Conservation (phyloP, 805 yeast species). For the Ogataea allantospora region DNA sequence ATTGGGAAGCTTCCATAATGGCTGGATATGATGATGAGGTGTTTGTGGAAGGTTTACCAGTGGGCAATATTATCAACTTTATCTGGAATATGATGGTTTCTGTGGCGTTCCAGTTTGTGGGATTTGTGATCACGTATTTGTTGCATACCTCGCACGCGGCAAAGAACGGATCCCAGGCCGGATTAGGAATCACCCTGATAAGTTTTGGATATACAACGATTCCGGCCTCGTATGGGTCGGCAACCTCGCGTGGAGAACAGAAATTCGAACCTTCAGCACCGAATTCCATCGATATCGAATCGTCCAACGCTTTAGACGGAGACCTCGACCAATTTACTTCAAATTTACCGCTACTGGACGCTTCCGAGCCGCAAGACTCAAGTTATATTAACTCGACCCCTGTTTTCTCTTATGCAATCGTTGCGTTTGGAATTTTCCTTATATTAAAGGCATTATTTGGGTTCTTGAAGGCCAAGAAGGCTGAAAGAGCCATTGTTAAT, state of each 20-base stretch:
- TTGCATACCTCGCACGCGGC: slow-evolving; percentile 97
- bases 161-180: slow-evolving; percentile 90
- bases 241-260: slow-evolving; percentile 21
- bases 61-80: slow-evolving; percentile 85
- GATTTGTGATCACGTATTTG: slow-evolving; percentile 85
- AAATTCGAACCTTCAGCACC: slow-evolving; percentile 60
- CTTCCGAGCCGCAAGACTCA: slow-evolving; percentile 7
- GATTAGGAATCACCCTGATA: slow-evolving; percentile 81
- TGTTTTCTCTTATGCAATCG: slow-evolving; percentile 58
- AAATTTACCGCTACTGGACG: slow-evolving; percentile 14
- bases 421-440: slow-evolving; percentile 67
- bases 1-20: slow-evolving; percentile 89
- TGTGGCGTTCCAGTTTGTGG: slow-evolving; percentile 90
- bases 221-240: slow-evolving; percentile 38
- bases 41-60: slow-evolving; percentile 93
- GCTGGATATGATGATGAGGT: slow-evolving; percentile 86
- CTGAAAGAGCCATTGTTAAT: slow-evolving; percentile 57
- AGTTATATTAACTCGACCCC: slow-evolving; percentile 38
- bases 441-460: slow-evolving; percentile 66
- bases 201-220: slow-evolving; percentile 62
- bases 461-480: slow-evolving; percentile 70
- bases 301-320: slow-evolving; percentile 24
- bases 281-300: slow-evolving; percentile 47
- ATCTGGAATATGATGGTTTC: slow-evolving; percentile 89
- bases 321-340: slow-evolving; percentile 30